These are phyloP conservation scores for Eimeria falciformis DNA, from an alignment of 169 alveolate genomes.

Conservation along the genomic window DNA sequence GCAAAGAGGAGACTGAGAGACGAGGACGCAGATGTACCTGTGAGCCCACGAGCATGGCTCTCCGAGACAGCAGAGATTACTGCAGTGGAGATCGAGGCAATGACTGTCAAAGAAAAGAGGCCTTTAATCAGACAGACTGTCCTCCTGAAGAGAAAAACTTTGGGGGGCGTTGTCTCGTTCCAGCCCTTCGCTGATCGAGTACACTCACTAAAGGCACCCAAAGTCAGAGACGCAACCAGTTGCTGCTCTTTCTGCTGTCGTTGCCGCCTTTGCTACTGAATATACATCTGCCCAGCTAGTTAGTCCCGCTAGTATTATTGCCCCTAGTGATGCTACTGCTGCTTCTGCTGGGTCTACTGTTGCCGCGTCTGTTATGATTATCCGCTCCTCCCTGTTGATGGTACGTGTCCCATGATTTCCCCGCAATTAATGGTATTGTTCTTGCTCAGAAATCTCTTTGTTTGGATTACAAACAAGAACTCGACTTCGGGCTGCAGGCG, in stretches of 20 bases:
- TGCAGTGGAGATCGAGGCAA: constrained; percentile 30
- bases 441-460: constrained; percentile 28
- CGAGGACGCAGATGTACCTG: constrained; percentile 50
- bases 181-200: constrained; percentile 55
- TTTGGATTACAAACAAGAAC: constrained; percentile 55
- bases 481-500: constrained; percentile 70
- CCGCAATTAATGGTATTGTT: neutral
- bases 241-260: neutral
- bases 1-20: constrained; percentile 31
- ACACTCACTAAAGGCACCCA: constrained; percentile 34
- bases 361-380: too few species aligned
- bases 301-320: neutral
- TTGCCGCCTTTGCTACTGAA: neutral
- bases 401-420: neutral
- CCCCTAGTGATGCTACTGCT: neutral
- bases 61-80: constrained; percentile 48
- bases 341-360: too few species aligned
- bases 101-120: constrained; percentile 32
- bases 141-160: neutral
- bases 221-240: constrained; percentile 55
- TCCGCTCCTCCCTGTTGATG: neutral
- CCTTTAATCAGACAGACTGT: constrained; percentile 14
- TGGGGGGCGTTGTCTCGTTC: neutral
- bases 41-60: constrained; percentile 41
- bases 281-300: neutral